A percentile compares a stretch with the other conserved stretches of the same genome.
Evolutionary conservation across 73 alveolate species (phyloP).

Genomic region (Diophrys appendiculata): DNA sequence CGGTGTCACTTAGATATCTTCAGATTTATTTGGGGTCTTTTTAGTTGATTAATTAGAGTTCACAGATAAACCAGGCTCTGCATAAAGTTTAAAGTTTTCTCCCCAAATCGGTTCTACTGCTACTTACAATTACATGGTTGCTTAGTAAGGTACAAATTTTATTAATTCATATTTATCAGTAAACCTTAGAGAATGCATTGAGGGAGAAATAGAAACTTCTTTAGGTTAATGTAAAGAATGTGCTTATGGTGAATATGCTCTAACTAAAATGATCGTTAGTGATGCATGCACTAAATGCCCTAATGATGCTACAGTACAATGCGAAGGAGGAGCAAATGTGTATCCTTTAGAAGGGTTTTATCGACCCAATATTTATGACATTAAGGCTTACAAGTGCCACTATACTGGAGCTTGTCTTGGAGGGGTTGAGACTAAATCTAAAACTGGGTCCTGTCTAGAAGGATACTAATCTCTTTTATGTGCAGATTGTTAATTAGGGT

Average conservation of each 20-base stretch:
- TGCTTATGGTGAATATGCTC: neutral
- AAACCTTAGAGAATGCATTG: slow-evolving; percentile 3
- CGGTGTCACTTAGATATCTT: neutral
- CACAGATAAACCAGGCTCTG: neutral
- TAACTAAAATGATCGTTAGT: neutral
- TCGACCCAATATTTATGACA: slow-evolving; percentile 15
- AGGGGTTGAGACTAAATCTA: neutral
- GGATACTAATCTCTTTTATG: slow-evolving; percentile 48
- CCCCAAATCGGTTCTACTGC: neutral
- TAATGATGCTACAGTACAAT: neutral
- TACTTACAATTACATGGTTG: neutral
- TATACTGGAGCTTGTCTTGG: slow-evolving; percentile 40
- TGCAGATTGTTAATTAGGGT: slow-evolving; percentile 34
- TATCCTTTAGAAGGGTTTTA: slow-evolving; percentile 50
- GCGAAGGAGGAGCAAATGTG: slow-evolving; percentile 33
- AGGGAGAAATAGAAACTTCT: slow-evolving; percentile 4
- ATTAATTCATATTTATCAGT: too few species aligned
- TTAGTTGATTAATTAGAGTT: neutral
- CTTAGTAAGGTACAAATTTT: too few species aligned
- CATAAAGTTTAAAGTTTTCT: neutral
- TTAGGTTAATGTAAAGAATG: slow-evolving; percentile 2
- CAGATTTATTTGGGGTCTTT: neutral
- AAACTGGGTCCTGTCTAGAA: slow-evolving; percentile 27
- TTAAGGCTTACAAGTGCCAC: slow-evolving; percentile 16
- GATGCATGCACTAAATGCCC: slow-evolving; percentile 21